These are phyloP conservation scores for Hibiscus tridactylites DNA, from an alignment of 345 rosid genomes.

Conservation along the genomic window DNA sequence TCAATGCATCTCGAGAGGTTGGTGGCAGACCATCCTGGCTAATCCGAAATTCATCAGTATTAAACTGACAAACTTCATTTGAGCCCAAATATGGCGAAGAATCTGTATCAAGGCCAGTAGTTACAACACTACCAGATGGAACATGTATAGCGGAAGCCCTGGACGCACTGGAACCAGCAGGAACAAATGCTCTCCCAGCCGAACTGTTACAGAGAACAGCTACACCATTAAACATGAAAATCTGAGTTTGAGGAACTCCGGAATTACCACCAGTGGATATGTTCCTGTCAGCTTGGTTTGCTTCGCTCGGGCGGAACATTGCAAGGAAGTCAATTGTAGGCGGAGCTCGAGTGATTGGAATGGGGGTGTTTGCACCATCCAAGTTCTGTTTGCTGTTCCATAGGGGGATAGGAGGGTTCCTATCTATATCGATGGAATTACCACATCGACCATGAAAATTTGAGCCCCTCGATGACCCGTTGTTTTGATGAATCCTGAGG, in stretches of 20 bases:
- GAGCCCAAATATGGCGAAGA: slow-evolving; percentile 13
- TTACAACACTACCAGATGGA: slow-evolving; percentile 4
- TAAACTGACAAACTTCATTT: slow-evolving; percentile 10
- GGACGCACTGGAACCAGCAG: slow-evolving; percentile 1
- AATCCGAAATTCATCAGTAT: slow-evolving; percentile 1
- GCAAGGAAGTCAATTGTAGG: slow-evolving; percentile 1
- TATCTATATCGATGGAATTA: slow-evolving; percentile 1
- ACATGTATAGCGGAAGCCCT: background rate
- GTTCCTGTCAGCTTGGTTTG: slow-evolving; percentile 3
- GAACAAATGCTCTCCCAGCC: slow-evolving; percentile 2
- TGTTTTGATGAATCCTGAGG: slow-evolving; percentile 15
- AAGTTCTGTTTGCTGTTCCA: slow-evolving; percentile 5
- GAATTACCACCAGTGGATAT: slow-evolving; percentile 7
- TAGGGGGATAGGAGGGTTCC: background rate
- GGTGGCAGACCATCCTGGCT: slow-evolving; percentile 3
- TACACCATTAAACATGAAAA: slow-evolving; percentile 6
- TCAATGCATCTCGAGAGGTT: slow-evolving; percentile 5
- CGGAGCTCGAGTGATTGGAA: slow-evolving; percentile 3
- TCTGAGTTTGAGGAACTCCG: slow-evolving; percentile 8
- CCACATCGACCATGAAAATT: slow-evolving; percentile 3
- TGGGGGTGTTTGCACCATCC: slow-evolving; percentile 2
- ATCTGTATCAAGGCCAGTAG: slow-evolving; percentile 1
- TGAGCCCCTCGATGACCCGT: slow-evolving; percentile 6
- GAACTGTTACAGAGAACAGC: background rate
- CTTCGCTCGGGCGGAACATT: background rate